Base-by-base conservation (phyloP, 2,329 filamentous ascomycete genomes). In the Neonectria hederae region DNA sequence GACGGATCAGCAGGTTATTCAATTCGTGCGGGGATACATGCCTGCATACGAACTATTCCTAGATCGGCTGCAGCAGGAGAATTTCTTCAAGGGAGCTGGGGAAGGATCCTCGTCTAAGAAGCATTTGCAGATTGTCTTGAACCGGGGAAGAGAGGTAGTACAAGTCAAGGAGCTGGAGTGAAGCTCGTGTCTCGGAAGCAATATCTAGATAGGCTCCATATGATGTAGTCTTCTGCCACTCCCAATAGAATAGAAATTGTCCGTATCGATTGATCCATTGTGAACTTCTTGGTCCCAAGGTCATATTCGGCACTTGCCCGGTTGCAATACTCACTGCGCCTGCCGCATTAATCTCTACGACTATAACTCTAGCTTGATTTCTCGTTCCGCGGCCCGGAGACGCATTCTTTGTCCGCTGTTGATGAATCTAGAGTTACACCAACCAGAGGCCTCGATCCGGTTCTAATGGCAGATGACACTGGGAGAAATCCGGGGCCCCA, bases 11-110 rank as follows among this genome's bases (percentile, higher is more conserved):
- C 66, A 69, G 9, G 70, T 72, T 1, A 48, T 70, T 2, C 54
- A 49, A 21, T 72, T 72, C 30, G 72, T 74, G 8, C 64, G 67
- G 53, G 72, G 72, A 2, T 74, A 73, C 19, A 72, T 74, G 71
- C 68, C 69, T 14, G 69, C 67, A 2, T 73, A 74, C 8, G 72
- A 74, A 14, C 52, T 74, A 1, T 72, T 69, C 5, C 66, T 72
- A 2, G 66, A 68, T 8, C 55, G 59, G 14, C 54, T 74, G 0
- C 67, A 72, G 28, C 48, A 55, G 0, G 59, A 71, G 45, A 69
- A 60, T 6, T 63, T 74, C n/a, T 72, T 71, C 21, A 13, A 11
- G 5, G 46, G 26, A 5, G 30, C 19, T 7, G 5, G 63, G 49
- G 30, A 54, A 56, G 43, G 24, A 0, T 30, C 30, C 64, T 8